Percentiles rank a stretch among this genome's conserved stretches.
These are phyloP conservation scores for Ophiobolus disseminans DNA, from an alignment of 2,329 filamentous ascomycete species.

Conservation along the genomic window DNA sequence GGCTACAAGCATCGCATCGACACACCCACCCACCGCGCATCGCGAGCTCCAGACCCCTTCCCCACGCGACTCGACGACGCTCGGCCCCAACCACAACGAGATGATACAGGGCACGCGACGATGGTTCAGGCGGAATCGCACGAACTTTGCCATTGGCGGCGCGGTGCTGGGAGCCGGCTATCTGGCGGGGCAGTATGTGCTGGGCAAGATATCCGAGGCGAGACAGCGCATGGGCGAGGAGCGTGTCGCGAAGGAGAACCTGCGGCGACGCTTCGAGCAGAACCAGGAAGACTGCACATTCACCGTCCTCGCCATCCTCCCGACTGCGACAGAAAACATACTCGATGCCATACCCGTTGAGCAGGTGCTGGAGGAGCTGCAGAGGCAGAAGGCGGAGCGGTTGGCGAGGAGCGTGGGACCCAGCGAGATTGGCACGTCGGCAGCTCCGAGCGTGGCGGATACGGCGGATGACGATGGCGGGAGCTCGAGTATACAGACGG, in stretches of 20 bases:
- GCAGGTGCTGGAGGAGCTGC: conserved; percentile 88
- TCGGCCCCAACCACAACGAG: conserved; percentile 8
- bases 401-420: conserved; percentile 65
- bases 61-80: conserved; percentile 17
- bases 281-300: conserved; percentile 99
- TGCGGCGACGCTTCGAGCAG: conserved; percentile 95
- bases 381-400: conserved; percentile 85
- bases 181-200: conserved; percentile 88
- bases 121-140: conserved; percentile 93
- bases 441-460: conserved; percentile 69
- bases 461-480: conserved; percentile 75
- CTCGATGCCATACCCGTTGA: conserved; percentile 89
- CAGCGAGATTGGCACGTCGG: conserved; percentile 65
- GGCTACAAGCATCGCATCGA: conserved; percentile 1
- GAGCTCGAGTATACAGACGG: conserved; percentile 79
- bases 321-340: conserved; percentile 89
- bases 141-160: conserved; percentile 84
- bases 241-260: conserved; percentile 93
- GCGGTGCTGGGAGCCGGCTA: conserved; percentile 91
- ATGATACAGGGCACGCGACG: conserved; percentile 79
- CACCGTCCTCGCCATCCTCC: conserved; percentile 93
- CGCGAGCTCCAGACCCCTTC: conserved; percentile 4
- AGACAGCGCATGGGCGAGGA: conserved; percentile 97
- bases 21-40: conserved; percentile 6
- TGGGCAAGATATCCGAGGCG: conserved; percentile 89